Base-by-base conservation (phyloP, 371 early-diverging fungal genomes). In the Mortierella sp. region DNA sequence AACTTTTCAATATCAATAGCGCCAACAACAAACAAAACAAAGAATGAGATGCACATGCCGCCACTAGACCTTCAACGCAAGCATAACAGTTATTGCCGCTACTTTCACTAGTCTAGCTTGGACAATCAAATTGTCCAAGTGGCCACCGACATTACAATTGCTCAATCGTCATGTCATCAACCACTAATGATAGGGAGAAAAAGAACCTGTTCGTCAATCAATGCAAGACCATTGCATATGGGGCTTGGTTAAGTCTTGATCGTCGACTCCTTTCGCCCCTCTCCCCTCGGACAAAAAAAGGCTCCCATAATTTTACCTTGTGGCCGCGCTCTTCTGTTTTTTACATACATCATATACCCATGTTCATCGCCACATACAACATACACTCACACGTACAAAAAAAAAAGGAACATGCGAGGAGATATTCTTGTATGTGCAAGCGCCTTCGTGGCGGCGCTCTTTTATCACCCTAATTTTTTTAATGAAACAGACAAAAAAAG, bases 401-500 rank as follows among this genome's bases (percentile, higher is more conserved):
- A 55, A 55, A 55, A 52, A 52, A 58, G 28, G 28, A 28, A 58
- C 42, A 38, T 38, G 42, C 5, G 2, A 58, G 14, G 16, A 5
- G 63, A 28, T 63, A 63, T 63, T 34, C 7, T 63, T 63, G 63
- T 63, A 63, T 63, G 63, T 63, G 63, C 63, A 63, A 63, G 34
- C 63, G 16, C 63, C 38, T 2, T 34, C 1, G 19, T 28, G 63
- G 63, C 63, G 63, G 63, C 63, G 5, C 28, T 31, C n/a, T 31
- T 63, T 63, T 31, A 63, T 63, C 63, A 19, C 31, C 63, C 63
- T 63, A 16, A 0, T 50, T 55, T 34, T 34, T 65, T 38, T 38
- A 34, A 42, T 42, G 42, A 42, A 31, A 65, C 21, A 65, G 24
- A n/a, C 6, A 14, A 19, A 63, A 63, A 38, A 38, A 65, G 68